Evolutionary conservation across 208 protist genomes (phyloP), one percentile per base, ranked within the genome.

Genomic region (Trypanosoma platydactyli): DNA sequence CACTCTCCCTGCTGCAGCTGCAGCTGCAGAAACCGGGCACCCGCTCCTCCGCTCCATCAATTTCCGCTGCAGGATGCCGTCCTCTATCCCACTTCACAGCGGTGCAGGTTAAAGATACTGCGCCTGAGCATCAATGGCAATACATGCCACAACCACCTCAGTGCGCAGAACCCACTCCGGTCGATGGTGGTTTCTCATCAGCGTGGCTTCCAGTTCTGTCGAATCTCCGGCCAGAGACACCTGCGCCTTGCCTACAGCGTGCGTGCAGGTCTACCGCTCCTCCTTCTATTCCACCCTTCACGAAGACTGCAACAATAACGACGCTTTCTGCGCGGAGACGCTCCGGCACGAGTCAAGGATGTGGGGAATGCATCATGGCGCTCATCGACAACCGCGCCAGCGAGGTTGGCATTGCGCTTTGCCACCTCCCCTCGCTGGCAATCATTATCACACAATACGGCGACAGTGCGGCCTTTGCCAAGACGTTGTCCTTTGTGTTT

Each of bases 361-460:
- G n/a, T 33, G 64, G 66, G 5, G 53, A 83, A 58, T 83, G 84
- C 58, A 75, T 94, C 5, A 83, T 84, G 24, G 85, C 89, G 1
- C 60, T 94, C 12, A 71, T 94, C 44, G 76, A 89, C 72, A 94
- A 92, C 68, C 76, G 70, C 25, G 72, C 73, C 2, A 76, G 69
- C 49, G 89, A 95, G 54, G 81, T 95, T 16, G 89, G 89, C 15
- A 77, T 90, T 9, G 89, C 89, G 1, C 55, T 94, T 16, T 87
- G 80, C 68, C 59, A 71, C 45, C 50, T 92, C 53, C 76, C 85
- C 3, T 84, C 86, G 1, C 66, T 92, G 50, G 61, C 78, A 9
- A 77, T 95, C 11, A 71, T 79, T 3, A 76, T 95, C 18, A 70
- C 79, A 49, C 89, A 95, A 64, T 95, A 80, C 70, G 81, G 81